Percentiles rank a stretch among this genome's conserved stretches.
Evolutionary conservation across 768 basidiomycete genomes (phyloP).

Genomic region (Suillus sp.): DNA sequence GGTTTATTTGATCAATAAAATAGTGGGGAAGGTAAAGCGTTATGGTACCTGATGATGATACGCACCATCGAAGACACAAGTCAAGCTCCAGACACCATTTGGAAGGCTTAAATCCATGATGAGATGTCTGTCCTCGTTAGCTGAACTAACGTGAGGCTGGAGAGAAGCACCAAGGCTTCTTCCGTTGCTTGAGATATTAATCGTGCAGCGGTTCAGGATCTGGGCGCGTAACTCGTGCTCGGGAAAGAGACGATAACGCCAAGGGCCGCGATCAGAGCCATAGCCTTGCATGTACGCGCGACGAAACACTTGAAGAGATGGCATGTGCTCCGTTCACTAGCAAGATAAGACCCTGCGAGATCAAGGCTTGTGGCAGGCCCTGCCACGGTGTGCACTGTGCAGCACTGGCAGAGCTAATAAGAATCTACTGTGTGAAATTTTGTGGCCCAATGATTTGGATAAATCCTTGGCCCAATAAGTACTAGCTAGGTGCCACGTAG

Average conservation of each 20-base stretch:
- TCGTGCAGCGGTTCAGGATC: conserved; percentile 33
- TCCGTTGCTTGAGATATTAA: neutral
- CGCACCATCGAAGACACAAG: conserved; percentile 51
- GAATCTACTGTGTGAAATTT: neutral
- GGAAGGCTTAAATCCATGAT: conserved; percentile 41
- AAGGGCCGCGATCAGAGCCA: conserved; percentile 17
- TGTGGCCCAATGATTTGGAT: neutral
- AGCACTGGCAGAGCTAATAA: neutral
- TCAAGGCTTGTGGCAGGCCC: neutral
- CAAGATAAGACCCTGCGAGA: neutral
- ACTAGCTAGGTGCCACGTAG: too few species aligned
- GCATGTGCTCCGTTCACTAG: neutral
- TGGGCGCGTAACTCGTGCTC: conserved; percentile 40
- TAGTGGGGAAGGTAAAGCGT: neutral
- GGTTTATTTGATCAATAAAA: conserved; percentile 21
- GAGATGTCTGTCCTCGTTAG: conserved; percentile 51
- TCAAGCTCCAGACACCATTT: conserved; percentile 45
- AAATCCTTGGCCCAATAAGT: too few species aligned
- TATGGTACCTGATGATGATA: neutral
- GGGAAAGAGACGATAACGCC: conserved; percentile 32
- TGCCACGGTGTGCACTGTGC: neutral
- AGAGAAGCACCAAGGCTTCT: conserved; percentile 43
- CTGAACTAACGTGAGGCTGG: conserved; percentile 47
- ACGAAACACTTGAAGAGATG: neutral
- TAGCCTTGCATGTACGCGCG: neutral